Evolutionary conservation across 176 grass and related monocot genomes (phyloP).

Genomic region (Oryza officinalis): DNA sequence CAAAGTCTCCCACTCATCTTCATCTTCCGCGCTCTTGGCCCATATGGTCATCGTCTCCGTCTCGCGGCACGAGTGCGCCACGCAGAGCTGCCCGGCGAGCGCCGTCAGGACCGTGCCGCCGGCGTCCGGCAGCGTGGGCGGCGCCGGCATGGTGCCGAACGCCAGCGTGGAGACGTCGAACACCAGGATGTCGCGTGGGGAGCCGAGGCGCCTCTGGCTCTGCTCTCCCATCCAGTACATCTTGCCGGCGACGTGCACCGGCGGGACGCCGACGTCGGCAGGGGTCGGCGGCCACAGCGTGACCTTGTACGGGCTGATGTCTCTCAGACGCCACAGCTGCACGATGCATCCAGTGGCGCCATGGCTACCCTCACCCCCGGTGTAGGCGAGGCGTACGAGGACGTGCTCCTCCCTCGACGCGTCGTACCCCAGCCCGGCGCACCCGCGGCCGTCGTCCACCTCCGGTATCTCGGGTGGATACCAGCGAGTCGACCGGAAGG

Average conservation of each 20-base stretch:
- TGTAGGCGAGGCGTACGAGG: neutral
- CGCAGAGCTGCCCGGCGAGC: neutral
- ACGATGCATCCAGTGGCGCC: too few relatives aligned
- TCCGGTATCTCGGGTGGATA: too few relatives aligned
- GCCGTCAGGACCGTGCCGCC: neutral
- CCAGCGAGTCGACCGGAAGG: neutral
- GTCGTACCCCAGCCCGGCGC: conserved; percentile 15
- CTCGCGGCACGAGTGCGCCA: neutral
- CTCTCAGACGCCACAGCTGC: too few relatives aligned
- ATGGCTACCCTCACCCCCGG: neutral
- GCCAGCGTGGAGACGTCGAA: neutral
- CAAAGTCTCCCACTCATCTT: neutral
- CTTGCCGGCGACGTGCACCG: too few relatives aligned
- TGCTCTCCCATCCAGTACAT: too few relatives aligned
- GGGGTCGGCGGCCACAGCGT: too few relatives aligned
- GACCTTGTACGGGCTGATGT: too few relatives aligned
- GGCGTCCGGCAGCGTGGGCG: neutral
- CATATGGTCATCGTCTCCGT: neutral
- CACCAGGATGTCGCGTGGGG: neutral
- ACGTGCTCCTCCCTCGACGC: conserved; percentile 3
- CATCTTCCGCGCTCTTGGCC: neutral
- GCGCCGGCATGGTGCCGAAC: neutral
- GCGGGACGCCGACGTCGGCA: too few relatives aligned
- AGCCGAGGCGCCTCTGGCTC: too few relatives aligned
- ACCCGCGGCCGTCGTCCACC: neutral